Evolutionary conservation across 2,329 filamentous ascomycete species (phyloP), one percentile per base, ranked within the genome.

Genomic region (Verticillium dahliae): DNA sequence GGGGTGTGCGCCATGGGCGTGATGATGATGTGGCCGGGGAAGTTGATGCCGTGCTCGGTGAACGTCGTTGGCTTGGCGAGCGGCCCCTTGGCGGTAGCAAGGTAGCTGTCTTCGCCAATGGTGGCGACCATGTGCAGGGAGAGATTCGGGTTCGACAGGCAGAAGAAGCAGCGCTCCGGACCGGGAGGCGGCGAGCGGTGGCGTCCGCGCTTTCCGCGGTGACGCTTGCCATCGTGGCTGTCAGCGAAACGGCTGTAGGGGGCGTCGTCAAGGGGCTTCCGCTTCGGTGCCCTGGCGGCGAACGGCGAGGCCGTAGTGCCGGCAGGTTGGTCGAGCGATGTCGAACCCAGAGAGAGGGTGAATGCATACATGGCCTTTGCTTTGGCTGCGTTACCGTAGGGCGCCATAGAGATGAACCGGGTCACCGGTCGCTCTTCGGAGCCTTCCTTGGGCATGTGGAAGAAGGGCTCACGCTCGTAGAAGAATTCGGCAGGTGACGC

Each of bases 381-480:
- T 74, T 96, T 97, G 22, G 80, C 78, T 0, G 83, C 65, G 69
- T 96, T 96, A 61, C 86, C 90, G 69, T 86, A 93, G 0, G 89
- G 82, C 0, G 92, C 93, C 60, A 98, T 80, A 60, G 92, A 96
- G 69, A 98, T 90, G 77, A 99, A 99, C 18, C 95, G 87, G 1
- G 95, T 98, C 10, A 96, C 75, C 1, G 81, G 77, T 65, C 83
- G 82, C 27, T 80, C 75, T 61, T 87, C 81, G 6, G 73, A 68
- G 0, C 77, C 77, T 14, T 76, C 75, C 41, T 74, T 72, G 6
- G 75, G 67, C 1, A 83, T 81, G 71, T 96, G 89, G 70, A 95
- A 88, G 78, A 97, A 99, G 0, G 94, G 92, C 74, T 98, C 95
- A 61, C 95, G 87, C 76, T 99, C 94, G 72, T 89, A 98, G 75